Base-by-base conservation (phyloP, 1,284 basidiomycete genomes). In the Polyporus tsugae region DNA sequence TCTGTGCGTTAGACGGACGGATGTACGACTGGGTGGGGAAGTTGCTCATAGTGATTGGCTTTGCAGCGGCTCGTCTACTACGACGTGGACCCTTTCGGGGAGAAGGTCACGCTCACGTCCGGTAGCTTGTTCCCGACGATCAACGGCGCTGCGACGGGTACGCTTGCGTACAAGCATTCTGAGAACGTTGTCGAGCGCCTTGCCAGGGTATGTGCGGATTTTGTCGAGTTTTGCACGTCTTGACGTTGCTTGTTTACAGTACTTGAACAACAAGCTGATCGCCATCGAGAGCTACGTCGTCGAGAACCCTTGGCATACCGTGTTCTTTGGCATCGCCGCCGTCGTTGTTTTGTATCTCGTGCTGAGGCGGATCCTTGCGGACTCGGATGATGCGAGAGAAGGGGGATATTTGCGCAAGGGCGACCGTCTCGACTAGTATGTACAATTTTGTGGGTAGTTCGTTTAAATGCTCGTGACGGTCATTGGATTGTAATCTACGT, bases 121-220 rank as follows among this genome's bases (percentile, higher is more conserved):
- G 76, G 82, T 7, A 89, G 85, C 69, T 82, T 96, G 33, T 92
- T 93, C 70, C 86, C 89, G 0, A 85, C 94, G 0, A 82, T 97
- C 10, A 91, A 94, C 59, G 90, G 87, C 7, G 87, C 92, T 13
- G 83, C 87, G 2, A 81, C 82, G 29, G 89, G 90, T 0, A 84
- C 84, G 7, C 79, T 92, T 0, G 69, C 76, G 10, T 85, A 87
- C 63, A 91, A 90, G 75, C 80, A 92, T 69, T 94, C 93, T 1
- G 91, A 92, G 75, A 93, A 89, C 74, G 62, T 85, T 9, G 75
- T 93, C 22, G 92, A 95, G 76, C 84, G 92, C 42, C 75, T 85
- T n/a, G 87, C 90, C 1, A 81, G 89, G 68, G 92, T 94, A 75
- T 29, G 90, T 84, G 11, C 38, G 15, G 58, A 22, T 49, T 25